Base-by-base conservation (phyloP, 2,329 filamentous ascomycete genomes). In the Sporothrix pallida region DNA sequence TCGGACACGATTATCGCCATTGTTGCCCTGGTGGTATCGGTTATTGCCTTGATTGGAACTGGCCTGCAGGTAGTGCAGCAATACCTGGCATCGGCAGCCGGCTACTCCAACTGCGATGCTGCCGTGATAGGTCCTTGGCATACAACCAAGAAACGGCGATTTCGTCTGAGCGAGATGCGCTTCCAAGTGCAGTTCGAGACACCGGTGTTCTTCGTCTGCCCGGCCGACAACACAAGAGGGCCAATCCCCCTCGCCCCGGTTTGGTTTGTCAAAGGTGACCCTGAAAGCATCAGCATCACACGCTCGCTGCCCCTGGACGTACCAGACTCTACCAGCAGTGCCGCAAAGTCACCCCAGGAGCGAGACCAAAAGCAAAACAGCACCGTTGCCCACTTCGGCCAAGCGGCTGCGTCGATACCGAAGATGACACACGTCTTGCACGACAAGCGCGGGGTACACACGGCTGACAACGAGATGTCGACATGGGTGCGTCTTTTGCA, bases 391-490 rank as follows among this genome's bases (percentile, higher is more conserved):
- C 65, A 52, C 15, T 4, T 23, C 48, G 23, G 13, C 7, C 46
- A 54, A 20, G 67, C 63, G 80, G 12, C 65, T 79, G 6, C 8
- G n/a, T 17, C 69, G 42, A 20, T 15, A 42, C 42, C 37, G 15
- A 60, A 71, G 17, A 23, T 42, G 48, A 13, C 37, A 8, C 20
- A 54, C 15, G n/a, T 10, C 9, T 23, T 56, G 9, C 65, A 46
- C 8, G 15, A 72, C 13, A 7, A 6, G 42, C 20, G 20, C 60
- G 62, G 80, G 70, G 82, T 89, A 0, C 86, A 87, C 75, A 89
- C 87, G 1, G 86, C 87, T 6, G 86, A 89, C 76, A 87, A 88
- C 72, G 87, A 89, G 77, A 80, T 83, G n/a, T 86, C 86, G 2
- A 87, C 87, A 0, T 89, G 87, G 87, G 81, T 86, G 3, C 82